phyloP scores from a whole-genome alignment of 305 asterid genomes.

The Nicotiana rustica region DNA sequence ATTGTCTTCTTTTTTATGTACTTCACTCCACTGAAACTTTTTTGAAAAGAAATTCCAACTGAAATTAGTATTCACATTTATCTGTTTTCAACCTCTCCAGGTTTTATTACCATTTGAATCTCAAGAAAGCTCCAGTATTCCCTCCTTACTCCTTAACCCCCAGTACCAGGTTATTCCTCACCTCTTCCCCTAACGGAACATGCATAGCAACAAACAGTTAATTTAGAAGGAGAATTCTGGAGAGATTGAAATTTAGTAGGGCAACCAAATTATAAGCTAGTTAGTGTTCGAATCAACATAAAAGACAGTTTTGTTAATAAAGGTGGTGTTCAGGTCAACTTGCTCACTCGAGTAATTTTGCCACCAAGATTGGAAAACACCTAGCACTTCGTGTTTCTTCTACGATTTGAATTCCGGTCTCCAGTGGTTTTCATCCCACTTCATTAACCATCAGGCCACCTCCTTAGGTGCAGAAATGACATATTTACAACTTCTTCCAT shows the following conservation, averaged over 20 bases:
- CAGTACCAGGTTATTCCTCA: not conserved
- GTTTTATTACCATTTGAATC: slow-evolving; percentile 4
- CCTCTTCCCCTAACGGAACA: not conserved
- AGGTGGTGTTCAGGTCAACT: too few species aligned
- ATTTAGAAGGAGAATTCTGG: not conserved
- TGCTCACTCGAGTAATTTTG: too few species aligned
- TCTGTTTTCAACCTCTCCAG: not conserved
- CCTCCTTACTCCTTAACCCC: too few species aligned
- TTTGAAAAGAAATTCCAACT: not conserved
- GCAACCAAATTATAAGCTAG: not conserved
- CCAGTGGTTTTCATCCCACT: too few species aligned
- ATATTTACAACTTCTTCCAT: not conserved
- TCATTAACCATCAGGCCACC: too few species aligned
- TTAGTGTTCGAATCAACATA: not conserved
- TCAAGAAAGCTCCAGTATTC: not conserved
- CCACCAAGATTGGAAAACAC: too few species aligned
- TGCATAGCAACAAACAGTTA: not conserved
- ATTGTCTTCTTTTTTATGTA: not conserved
- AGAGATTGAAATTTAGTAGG: not conserved
- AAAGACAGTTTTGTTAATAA: too few species aligned
- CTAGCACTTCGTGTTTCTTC: too few species aligned
- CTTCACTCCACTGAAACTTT: not conserved
- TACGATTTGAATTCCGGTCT: too few species aligned
- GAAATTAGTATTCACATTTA: not conserved
- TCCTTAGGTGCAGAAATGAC: not conserved